Evolutionary conservation across 1,284 basidiomycete genomes (phyloP).

Genomic region (Grifola frondosa): DNA sequence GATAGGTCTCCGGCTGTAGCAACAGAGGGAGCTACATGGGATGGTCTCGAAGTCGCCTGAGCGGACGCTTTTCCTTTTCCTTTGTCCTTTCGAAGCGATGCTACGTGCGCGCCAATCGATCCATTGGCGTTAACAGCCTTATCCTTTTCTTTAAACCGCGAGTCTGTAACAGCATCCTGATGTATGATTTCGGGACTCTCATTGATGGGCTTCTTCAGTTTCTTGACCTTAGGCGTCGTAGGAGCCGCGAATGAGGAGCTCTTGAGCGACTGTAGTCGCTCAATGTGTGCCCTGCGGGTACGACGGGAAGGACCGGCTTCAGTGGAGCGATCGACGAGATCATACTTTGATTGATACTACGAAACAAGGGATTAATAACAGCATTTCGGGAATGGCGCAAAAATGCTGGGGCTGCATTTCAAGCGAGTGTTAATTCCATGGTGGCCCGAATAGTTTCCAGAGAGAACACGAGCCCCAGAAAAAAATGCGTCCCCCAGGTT

Average conservation of each 20-base stretch:
- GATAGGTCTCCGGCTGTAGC: background rate
- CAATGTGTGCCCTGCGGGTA: slow-evolving; percentile 62
- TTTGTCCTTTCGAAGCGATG: slow-evolving; percentile 8
- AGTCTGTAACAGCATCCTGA: too few relatives aligned
- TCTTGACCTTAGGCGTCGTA: slow-evolving; percentile 12
- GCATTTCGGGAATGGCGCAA: slow-evolving; percentile 3
- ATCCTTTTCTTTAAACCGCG: slow-evolving; percentile 18
- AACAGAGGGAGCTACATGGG: too few relatives aligned
- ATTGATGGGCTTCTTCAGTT: too few relatives aligned
- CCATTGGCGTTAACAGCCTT: slow-evolving; percentile 4
- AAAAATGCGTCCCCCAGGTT: too few relatives aligned
- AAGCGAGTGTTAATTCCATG: too few relatives aligned
- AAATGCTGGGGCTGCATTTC: too few relatives aligned
- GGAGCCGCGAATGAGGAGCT: slow-evolving; percentile 7
- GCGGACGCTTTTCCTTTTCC: too few relatives aligned
- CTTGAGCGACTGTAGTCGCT: slow-evolving; percentile 34
- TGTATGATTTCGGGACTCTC: slow-evolving; percentile 11
- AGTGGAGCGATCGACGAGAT: slow-evolving; percentile 54
- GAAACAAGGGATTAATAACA: slow-evolving; percentile 16
- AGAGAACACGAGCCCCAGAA: too few relatives aligned
- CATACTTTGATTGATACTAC: slow-evolving; percentile 65
- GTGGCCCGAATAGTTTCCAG: too few relatives aligned
- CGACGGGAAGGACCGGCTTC: slow-evolving; percentile 53
- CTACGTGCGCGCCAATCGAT: background rate
- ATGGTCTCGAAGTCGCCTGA: too few relatives aligned